Evolutionary conservation across 768 basidiomycete species (phyloP), one percentile per base, ranked within the genome.

Genomic region (Hygrophoropsis aurantiaca): DNA sequence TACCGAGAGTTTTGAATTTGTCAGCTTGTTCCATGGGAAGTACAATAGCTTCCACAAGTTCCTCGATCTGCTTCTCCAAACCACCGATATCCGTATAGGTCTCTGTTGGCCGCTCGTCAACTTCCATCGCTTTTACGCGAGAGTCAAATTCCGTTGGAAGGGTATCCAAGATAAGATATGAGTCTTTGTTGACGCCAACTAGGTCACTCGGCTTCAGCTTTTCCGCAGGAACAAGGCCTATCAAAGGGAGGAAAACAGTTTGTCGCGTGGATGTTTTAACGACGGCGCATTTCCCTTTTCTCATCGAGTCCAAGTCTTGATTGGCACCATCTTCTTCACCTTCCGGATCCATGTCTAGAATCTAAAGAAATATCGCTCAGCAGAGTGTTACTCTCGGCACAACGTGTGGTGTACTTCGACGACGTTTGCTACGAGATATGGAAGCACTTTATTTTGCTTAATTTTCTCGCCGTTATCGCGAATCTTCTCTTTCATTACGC

Each of bases 181-280:
- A 98, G 65, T 99, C 97, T 68, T 99, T 99, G 76, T 99, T 98
- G 41, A 98, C 95, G 53, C 97, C 97, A 57, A 99, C 94, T 40
- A 99, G 83, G 69, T 98, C 97, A 36, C 88, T 79, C 3, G 95
- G 95, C 58, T 78, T 85, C 51, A 99, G 84, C 57, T 91, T 73
- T 50, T 94, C 91, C 37, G 94, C 82, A 18, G 95, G 90, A 20
- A 98, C 97, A 47, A 99, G 90, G 49, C 97, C 97, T 55, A 98
- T 94, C 61, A 99, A 82, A 11, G 97, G 97, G 11, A 99, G 82
- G 76, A 99, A 99, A 35, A 99, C 93, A 38, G 97, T 98, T 72
- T 97, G 97, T 50, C 97, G 87, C 7, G 95, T 98, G 1, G 94
- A 94, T 4, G 97, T 98, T 73, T 99, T 99, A 74, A 98, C 94